Base-by-base conservation (phyloP, 805 yeast genomes). In the Blastobotrys parvus region DNA sequence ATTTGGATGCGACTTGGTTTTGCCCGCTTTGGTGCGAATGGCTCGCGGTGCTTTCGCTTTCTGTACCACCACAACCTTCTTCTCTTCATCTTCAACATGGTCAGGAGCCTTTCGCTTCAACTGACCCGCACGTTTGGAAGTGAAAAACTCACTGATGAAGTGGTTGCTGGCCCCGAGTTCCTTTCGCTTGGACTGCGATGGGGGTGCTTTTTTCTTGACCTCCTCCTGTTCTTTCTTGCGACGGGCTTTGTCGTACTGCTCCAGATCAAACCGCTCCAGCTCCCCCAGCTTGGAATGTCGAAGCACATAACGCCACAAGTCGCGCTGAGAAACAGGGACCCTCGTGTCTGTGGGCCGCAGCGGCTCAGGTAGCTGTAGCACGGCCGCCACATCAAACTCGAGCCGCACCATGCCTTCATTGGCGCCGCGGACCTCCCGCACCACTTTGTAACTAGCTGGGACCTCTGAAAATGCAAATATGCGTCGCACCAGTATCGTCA, bases 401-500 rank as follows among this genome's bases (percentile, higher is more conserved):
- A 25, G 29, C 29, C 29, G 29, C 29, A 25, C 29, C 29, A 25
- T 25, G 7, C 29, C 29, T 8, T 7, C 29, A 7, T 8, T 25
- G 11, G 29, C 7, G 7, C 29, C 29, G 10, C 10, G 7, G 29
- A 25, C 29, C 29, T 25, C 29, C 7, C 29, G 29, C 10, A 25
- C 11, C 29, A 25, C 29, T 7, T 25, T 7, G 29, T 8, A 25
- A 11, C 10, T 8, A 7, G n/a, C 22, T 5, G 16, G 16, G 13
- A 29, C 38, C 18, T 39, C 42, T 32, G 16, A 23, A 21, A 18
- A 13, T 17, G 25, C 22, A 16, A 37, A 16, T 21, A 35, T 42
- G 25, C 39, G 21, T 5, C 34, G 23, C n/a, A 42, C 40, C 5
- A 42, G 40, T 21, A 42, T 25, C 15, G 39, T 25, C 6, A 21